phyloP scores from a whole-genome alignment of 2,329 filamentous ascomycete genomes.

The Grosmannia serpens region DNA sequence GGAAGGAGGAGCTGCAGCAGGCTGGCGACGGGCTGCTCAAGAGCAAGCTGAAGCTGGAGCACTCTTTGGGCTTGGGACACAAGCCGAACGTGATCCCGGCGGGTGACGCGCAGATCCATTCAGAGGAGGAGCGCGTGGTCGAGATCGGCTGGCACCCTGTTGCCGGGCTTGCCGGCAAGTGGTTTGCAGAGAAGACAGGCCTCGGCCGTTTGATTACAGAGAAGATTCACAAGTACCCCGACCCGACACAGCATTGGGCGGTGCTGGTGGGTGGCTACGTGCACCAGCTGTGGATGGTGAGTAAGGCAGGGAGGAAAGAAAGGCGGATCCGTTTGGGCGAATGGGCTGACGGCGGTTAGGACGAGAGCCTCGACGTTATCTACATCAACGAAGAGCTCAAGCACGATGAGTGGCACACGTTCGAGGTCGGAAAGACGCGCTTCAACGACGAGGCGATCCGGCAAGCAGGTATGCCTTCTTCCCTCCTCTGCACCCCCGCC shows the following conservation, averaged over 20 bases:
- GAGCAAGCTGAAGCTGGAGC: slow-evolving; percentile 27
- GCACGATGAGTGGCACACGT: slow-evolving; percentile 36
- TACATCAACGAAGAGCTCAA: slow-evolving; percentile 40
- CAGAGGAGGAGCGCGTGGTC: slow-evolving; percentile 28
- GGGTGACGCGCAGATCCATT: slow-evolving; percentile 23
- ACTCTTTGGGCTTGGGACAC: slow-evolving; percentile 30
- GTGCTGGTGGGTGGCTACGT: slow-evolving; percentile 43
- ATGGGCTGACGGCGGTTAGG: slow-evolving; percentile 18
- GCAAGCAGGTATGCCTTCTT: slow-evolving; percentile 27
- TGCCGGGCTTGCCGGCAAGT: slow-evolving; percentile 42
- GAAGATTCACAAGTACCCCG: slow-evolving; percentile 41
- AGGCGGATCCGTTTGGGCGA: neutral
- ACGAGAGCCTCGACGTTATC: slow-evolving; percentile 44
- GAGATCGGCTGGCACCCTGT: slow-evolving; percentile 49
- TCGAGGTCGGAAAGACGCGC: slow-evolving; percentile 37
- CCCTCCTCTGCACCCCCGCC: slow-evolving; percentile 8
- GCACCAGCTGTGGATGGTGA: slow-evolving; percentile 49
- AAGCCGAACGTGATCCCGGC: slow-evolving; percentile 31
- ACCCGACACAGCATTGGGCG: slow-evolving; percentile 50
- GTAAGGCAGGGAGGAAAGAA: slow-evolving; percentile 6
- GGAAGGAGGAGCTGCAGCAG: slow-evolving; percentile 1
- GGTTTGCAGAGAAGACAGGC: slow-evolving; percentile 45
- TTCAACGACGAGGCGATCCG: slow-evolving; percentile 43
- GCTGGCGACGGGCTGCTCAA: slow-evolving; percentile 23
- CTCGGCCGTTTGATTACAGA: slow-evolving; percentile 45